Conservation (phyloP, 176 grass and related monocot genomes). For the Microstegium vimineum region DNA sequence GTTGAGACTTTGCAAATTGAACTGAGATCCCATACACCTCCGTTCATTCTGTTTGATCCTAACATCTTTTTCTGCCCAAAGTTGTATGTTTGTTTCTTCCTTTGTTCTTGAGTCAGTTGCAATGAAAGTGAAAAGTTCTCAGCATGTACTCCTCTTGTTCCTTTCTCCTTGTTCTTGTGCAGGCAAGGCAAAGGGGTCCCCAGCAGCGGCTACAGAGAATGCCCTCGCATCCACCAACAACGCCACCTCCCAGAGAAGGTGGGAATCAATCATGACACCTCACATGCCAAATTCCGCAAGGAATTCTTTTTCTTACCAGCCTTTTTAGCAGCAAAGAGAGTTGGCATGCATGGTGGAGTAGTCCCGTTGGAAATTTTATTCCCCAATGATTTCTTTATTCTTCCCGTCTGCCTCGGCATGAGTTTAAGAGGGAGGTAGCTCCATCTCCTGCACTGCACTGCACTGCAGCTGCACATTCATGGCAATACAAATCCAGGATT, state of each 20-base stretch:
- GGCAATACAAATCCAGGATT: constrained; percentile 32
- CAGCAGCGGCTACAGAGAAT: constrained; percentile 27
- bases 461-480: constrained; percentile 31
- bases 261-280: constrained; percentile 31
- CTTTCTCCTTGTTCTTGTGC: constrained; percentile 31
- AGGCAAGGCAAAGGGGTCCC: constrained; percentile 40
- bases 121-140: constrained; percentile 21
- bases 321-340: constrained; percentile 11
- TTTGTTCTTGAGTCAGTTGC: background rate
- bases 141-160: constrained; percentile 28
- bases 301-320: background rate
- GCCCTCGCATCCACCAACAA: constrained; percentile 41
- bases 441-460: constrained; percentile 43
- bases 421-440: constrained; percentile 31
- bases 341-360: background rate
- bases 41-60: background rate
- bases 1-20: background rate
- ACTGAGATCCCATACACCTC: background rate
- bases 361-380: background rate
- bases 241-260: constrained; percentile 53
- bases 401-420: constrained; percentile 28
- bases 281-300: constrained; percentile 2
- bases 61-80: background rate
- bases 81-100: background rate
- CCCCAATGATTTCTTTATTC: constrained; percentile 30